A percentile compares a stretch with the other conserved stretches of the same genome.
Evolutionary conservation across 225 moss, liverwort and hornwort species (phyloP).

Genomic region (Physcomitrium patens): DNA sequence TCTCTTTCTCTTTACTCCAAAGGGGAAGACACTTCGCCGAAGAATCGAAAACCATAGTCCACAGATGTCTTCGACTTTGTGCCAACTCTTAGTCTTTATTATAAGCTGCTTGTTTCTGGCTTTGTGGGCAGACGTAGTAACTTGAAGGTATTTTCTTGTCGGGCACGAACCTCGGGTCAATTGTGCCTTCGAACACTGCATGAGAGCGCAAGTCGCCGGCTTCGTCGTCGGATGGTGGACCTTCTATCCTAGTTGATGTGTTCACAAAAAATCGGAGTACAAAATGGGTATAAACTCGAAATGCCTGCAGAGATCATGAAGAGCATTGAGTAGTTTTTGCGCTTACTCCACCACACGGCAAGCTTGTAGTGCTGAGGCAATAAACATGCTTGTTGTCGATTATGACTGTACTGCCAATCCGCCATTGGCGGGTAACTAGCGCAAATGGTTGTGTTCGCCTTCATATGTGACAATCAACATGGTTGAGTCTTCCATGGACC

Average conservation of each 20-base stretch:
- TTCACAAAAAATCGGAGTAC: conserved; percentile 34
- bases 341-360: conserved; percentile 20
- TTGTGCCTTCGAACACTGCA: conserved; percentile 9
- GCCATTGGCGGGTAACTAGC: conserved; percentile 61
- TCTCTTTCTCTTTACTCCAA: conserved; percentile 5
- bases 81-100: conserved; percentile 23
- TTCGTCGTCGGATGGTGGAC: conserved; percentile 22
- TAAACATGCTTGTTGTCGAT: conserved; percentile 16
- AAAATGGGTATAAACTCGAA: conserved; percentile 31
- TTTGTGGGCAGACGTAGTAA: background rate
- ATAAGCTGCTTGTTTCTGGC: conserved; percentile 14
- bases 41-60: background rate
- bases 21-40: background rate
- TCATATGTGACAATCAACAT: conserved; percentile 97
- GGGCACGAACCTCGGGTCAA: background rate
- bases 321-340: conserved; percentile 1
- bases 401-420: conserved; percentile 46
- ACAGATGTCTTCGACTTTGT: conserved; percentile 16
- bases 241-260: conserved; percentile 26
- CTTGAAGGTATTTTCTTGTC: background rate
- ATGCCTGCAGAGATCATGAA: conserved; percentile 20
- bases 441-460: conserved; percentile 89
- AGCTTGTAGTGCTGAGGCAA: conserved; percentile 25
- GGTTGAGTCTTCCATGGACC: conserved; percentile 77
- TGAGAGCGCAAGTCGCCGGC: conserved; percentile 3